These are phyloP conservation scores for Paramecium tetraurelia DNA, from an alignment of 73 alveolate genomes.

Conservation along the genomic window DNA sequence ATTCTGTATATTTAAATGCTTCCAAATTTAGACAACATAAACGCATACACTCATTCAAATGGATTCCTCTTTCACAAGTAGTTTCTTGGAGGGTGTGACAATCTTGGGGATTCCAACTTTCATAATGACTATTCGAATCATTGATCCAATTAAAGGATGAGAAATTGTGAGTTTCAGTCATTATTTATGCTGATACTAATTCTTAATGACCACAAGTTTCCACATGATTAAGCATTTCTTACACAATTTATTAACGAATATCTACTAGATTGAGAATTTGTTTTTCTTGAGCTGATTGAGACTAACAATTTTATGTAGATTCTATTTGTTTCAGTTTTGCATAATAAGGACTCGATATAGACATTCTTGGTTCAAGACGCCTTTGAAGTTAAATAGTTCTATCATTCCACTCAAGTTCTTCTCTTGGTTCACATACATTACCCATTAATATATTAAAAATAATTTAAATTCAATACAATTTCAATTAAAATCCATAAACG, in stretches of 20 bases:
- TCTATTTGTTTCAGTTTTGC: not conserved
- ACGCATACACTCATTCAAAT: not conserved
- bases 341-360: not conserved
- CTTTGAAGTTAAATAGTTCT: not conserved
- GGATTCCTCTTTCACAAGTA: not conserved
- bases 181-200: not conserved
- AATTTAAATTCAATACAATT: not conserved
- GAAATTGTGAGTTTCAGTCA: not conserved
- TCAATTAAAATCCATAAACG: not conserved
- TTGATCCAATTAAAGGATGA: not conserved
- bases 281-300: not conserved
- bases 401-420: not conserved
- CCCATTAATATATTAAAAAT: not conserved
- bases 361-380: not conserved
- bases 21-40: not conserved
- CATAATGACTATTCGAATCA: not conserved
- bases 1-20: not conserved
- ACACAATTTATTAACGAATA: not conserved
- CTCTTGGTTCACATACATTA: not conserved
- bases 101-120: slow-evolving; percentile 4
- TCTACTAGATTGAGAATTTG: not conserved
- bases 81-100: not conserved
- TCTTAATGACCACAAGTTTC: not conserved
- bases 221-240: not conserved
- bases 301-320: not conserved